These are phyloP conservation scores for Lagenidium giganteum DNA, from an alignment of 352 stramenopile genomes.

Conservation along the genomic window DNA sequence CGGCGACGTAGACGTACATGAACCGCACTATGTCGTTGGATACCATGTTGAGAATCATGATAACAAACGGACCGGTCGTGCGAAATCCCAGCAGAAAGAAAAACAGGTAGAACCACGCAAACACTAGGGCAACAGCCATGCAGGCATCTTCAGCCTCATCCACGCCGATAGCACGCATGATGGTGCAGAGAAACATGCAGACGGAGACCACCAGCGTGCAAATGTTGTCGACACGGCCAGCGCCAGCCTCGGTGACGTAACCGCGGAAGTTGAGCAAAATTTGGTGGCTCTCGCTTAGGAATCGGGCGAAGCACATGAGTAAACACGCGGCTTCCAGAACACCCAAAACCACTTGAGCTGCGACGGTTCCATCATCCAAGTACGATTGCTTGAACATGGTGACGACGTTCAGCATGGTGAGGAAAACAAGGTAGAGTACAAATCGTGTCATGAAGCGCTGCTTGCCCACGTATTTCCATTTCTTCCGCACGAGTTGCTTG, in stretches of 20 bases:
- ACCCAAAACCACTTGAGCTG: conserved; percentile 17
- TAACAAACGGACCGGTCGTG: conserved; percentile 54
- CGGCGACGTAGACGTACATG: conserved; percentile 43
- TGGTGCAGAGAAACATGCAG: conserved; percentile 25
- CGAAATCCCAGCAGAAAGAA: conserved; percentile 68
- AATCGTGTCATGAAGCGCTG: conserved; percentile 35
- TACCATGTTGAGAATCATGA: conserved; percentile 68
- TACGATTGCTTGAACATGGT: conserved; percentile 38
- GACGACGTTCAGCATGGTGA: conserved; percentile 33
- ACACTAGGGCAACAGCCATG: conserved; percentile 35
- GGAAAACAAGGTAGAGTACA: conserved; percentile 27
- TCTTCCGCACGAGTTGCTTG: conserved; percentile 44
- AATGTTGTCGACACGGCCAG: conserved; percentile 47
- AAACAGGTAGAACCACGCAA: conserved; percentile 58
- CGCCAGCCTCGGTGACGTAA: conserved; percentile 39
- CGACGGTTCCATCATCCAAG: conserved; percentile 16
- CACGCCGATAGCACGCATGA: conserved; percentile 11
- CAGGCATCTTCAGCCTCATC: conserved; percentile 38
- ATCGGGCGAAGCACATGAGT: conserved; percentile 45
- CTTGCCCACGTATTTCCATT: conserved; percentile 62
- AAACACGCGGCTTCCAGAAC: conserved; percentile 25
- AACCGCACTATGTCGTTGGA: conserved; percentile 54
- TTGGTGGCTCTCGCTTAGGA: conserved; percentile 49
- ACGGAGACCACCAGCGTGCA: conserved; percentile 34
- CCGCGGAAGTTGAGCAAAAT: conserved; percentile 30